A percentile compares a stretch with the other conserved stretches of the same genome.
These are phyloP conservation scores for Phytophthora sojae DNA, from an alignment of 352 stramenopile species.

Conservation along the genomic window DNA sequence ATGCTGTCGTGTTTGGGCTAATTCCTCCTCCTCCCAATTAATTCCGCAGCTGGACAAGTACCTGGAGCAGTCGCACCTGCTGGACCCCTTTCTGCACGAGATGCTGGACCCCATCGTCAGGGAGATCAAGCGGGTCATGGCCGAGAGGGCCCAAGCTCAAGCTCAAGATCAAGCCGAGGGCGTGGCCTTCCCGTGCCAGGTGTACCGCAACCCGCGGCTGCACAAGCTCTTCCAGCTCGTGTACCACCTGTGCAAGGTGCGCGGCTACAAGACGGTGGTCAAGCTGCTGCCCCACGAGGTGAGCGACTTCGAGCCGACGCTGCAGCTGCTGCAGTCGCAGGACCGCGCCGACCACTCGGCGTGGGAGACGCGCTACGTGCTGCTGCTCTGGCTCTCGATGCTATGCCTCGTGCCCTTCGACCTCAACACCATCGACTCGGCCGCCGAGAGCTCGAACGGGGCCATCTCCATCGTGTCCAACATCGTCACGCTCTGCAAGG, in stretches of 20 bases:
- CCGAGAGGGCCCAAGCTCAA: slow-evolving; percentile 33
- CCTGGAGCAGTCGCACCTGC: slow-evolving; percentile 88
- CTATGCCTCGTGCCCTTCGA: slow-evolving; percentile 98
- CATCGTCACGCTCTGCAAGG: slow-evolving; percentile 87
- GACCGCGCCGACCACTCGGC: slow-evolving; percentile 80
- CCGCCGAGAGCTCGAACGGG: slow-evolving; percentile 19
- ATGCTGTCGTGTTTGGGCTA: not conserved
- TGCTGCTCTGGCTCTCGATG: slow-evolving; percentile 98
- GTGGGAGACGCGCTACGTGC: slow-evolving; percentile 83
- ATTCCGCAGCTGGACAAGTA: slow-evolving; percentile 81
- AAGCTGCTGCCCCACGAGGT: slow-evolving; percentile 97
- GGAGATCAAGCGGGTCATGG: slow-evolving; percentile 69
- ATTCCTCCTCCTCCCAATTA: not conserved
- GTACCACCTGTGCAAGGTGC: slow-evolving; percentile 97
- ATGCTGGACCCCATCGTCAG: slow-evolving; percentile 74
- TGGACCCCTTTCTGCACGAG: slow-evolving; percentile 89
- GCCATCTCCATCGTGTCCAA: slow-evolving; percentile 76
- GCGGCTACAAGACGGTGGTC: slow-evolving; percentile 96
- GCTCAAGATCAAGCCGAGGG: slow-evolving; percentile 10
- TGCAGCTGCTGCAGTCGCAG: slow-evolving; percentile 89
- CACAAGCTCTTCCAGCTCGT: slow-evolving; percentile 92
- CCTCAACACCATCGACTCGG: slow-evolving; percentile 95
- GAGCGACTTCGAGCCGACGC: slow-evolving; percentile 95
- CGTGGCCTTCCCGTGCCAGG: slow-evolving; percentile 76
- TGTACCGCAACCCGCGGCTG: slow-evolving; percentile 76